A percentile compares a stretch with the other conserved stretches of the same genome.
phyloP scores from a whole-genome alignment of 768 basidiomycete species.

The Podaxis sp. region DNA sequence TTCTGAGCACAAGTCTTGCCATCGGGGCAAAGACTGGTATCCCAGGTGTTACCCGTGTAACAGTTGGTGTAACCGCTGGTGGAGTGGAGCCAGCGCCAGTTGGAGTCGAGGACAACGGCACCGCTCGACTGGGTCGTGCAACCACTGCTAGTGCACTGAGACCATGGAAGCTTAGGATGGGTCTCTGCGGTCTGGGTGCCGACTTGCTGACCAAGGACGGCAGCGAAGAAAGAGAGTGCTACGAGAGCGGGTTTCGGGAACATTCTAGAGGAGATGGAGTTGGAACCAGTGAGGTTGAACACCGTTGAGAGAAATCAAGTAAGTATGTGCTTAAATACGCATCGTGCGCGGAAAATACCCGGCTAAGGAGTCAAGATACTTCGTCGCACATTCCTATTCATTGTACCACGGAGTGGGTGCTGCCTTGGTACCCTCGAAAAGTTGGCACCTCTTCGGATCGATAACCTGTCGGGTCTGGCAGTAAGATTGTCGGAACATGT shows the following conservation, averaged over 20 bases:
- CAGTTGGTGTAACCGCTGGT: conserved; percentile 40
- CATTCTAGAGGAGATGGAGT: conserved; percentile 35
- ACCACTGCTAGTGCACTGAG: conserved; percentile 45
- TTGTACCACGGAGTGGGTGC: background rate
- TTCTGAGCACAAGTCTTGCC: conserved; percentile 43
- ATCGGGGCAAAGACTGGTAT: conserved; percentile 51
- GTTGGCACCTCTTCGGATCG: conserved; percentile 11
- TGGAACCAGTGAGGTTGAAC: conserved; percentile 17
- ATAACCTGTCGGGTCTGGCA: background rate
- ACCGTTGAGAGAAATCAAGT: conserved; percentile 18
- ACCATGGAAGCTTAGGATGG: conserved; percentile 46
- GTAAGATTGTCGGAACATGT: conserved; percentile 2
- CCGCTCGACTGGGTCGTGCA: conserved; percentile 38
- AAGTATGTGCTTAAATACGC: conserved; percentile 22
- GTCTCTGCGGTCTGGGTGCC: conserved; percentile 51
- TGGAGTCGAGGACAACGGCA: conserved; percentile 50
- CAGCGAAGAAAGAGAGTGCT: conserved; percentile 39
- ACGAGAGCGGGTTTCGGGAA: conserved; percentile 29
- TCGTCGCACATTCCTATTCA: background rate
- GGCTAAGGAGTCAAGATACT: conserved; percentile 7
- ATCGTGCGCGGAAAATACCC: conserved; percentile 23
- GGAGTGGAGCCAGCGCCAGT: conserved; percentile 57
- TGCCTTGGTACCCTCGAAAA: background rate
- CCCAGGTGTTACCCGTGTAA: conserved; percentile 59
- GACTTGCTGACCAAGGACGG: conserved; percentile 52